phyloP scores from a whole-genome alignment of 2,329 filamentous ascomycete species.

The Neofusicoccum sp. region DNA sequence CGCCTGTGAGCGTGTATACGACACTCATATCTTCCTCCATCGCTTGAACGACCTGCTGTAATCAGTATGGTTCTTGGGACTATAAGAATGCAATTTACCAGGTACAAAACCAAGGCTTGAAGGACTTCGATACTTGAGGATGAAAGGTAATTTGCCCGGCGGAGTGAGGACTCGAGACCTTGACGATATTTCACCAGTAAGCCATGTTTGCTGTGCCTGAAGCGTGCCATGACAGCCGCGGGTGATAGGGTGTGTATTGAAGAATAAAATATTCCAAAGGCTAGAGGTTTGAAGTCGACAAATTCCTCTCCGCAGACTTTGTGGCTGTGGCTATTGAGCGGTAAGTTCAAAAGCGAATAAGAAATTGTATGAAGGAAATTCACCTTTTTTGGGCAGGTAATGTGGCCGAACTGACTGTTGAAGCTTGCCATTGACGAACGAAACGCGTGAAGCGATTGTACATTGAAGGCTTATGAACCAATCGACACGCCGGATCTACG shows the following conservation, averaged over 20 bases:
- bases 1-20: constrained; percentile 41
- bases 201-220: constrained; percentile 35
- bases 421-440: not conserved
- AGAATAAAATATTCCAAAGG: constrained; percentile 39
- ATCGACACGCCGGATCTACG: not conserved
- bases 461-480: constrained; percentile 8
- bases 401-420: not conserved
- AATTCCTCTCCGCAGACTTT: not conserved
- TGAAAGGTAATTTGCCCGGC: constrained; percentile 38
- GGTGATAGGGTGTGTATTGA: constrained; percentile 37
- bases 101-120: constrained; percentile 36
- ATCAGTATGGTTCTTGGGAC: not conserved
- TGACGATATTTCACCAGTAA: constrained; percentile 36
- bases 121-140: constrained; percentile 40
- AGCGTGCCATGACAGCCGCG: constrained; percentile 33
- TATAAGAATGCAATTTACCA: not conserved
- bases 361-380: not conserved
- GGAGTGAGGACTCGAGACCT: constrained; percentile 38
- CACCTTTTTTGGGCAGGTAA: no score
- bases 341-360: not conserved
- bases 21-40: constrained; percentile 43
- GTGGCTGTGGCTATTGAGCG: not conserved
- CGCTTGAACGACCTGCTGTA: constrained; percentile 16
- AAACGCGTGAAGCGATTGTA: not conserved
- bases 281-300: constrained; percentile 31